phyloP scores from a whole-genome alignment of 371 early-diverging fungal genomes.

The Globomyces sp. region DNA sequence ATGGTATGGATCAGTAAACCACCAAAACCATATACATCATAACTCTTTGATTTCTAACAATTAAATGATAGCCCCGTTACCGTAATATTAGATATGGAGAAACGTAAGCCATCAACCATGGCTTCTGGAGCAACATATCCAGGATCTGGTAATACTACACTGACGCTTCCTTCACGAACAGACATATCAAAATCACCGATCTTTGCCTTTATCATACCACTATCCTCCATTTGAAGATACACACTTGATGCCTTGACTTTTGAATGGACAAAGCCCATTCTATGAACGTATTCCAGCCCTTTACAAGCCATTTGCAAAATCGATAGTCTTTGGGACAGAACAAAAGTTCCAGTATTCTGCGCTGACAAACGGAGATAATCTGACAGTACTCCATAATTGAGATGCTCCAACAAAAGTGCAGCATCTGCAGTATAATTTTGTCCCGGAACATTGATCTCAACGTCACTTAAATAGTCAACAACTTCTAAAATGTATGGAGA shows the following conservation, averaged over 20 bases:
- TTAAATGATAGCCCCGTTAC: too few relatives aligned
- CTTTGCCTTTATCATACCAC: background rate
- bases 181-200: background rate
- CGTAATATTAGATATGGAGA: background rate
- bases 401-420: too few relatives aligned
- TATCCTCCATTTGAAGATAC: background rate
- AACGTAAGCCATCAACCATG: background rate
- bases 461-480: too few relatives aligned
- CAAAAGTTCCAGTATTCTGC: too few relatives aligned
- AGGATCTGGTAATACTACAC: background rate
- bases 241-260: conserved; percentile 4
- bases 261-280: conserved; percentile 7
- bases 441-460: too few relatives aligned
- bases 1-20: conserved; percentile 1
- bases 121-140: conserved; percentile 8
- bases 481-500: too few relatives aligned
- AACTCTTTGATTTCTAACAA: conserved; percentile 5
- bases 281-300: conserved; percentile 10
- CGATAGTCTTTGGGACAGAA: background rate
- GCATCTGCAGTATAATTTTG: too few relatives aligned
- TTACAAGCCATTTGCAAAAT: conserved; percentile 5
- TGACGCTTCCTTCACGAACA: background rate
- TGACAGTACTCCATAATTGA: too few relatives aligned
- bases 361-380: too few relatives aligned
- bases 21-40: conserved; percentile 8